phyloP scores from a whole-genome alignment of 2,329 filamentous ascomycete genomes.

The Colletotrichum sp. region DNA sequence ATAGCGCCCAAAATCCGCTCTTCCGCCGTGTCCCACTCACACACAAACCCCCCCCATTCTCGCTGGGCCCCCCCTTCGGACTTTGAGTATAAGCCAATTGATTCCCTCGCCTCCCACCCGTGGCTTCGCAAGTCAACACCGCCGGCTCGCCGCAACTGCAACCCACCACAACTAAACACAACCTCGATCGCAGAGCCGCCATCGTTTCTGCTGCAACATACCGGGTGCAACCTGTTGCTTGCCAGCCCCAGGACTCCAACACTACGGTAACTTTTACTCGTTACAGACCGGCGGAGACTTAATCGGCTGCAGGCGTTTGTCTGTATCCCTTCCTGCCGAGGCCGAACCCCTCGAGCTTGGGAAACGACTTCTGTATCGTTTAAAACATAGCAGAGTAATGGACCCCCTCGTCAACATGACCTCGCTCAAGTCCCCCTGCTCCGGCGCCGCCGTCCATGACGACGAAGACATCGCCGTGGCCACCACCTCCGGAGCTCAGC shows the following conservation, averaged over 20 bases:
- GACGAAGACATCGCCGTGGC: slow-evolving; percentile 40
- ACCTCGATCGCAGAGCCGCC: background rate
- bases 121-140: slow-evolving; percentile 7
- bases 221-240: background rate
- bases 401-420: slow-evolving; percentile 34
- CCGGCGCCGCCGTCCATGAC: slow-evolving; percentile 33
- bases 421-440: slow-evolving; percentile 42
- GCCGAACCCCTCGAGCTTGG: background rate
- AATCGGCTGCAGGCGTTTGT: background rate
- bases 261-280: background rate
- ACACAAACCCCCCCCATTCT: background rate
- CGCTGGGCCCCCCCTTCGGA: background rate
- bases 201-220: background rate
- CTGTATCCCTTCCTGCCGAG: background rate
- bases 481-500: slow-evolving; percentile 45
- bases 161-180: background rate
- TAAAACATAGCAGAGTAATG: slow-evolving; percentile 1
- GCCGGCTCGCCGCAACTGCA: slow-evolving; percentile 1
- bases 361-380: background rate
- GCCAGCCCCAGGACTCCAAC: background rate
- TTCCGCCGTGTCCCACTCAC: background rate
- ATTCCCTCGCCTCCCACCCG: slow-evolving; percentile 17
- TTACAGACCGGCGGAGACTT: background rate
- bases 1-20: background rate
- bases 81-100: slow-evolving; percentile 15